Conservation (phyloP, 2,329 filamentous ascomycete genomes). For the Pseudocercospora vitis region DNA sequence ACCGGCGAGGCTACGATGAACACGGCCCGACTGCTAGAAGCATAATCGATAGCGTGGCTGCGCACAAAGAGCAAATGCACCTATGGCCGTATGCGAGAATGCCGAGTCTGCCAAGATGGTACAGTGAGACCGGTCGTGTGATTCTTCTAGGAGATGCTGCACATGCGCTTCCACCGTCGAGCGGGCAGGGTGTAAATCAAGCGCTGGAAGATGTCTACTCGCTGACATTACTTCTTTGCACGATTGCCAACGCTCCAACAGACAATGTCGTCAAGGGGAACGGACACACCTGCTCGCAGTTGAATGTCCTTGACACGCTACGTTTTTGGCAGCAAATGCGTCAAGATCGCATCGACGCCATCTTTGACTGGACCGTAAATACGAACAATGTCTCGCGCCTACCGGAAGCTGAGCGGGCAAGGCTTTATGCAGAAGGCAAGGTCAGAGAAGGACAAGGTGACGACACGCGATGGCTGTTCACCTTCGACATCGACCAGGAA, state of each 20-base stretch:
- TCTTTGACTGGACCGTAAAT: constrained; percentile 26
- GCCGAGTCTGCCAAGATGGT: constrained; percentile 49
- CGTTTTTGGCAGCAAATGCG: constrained; percentile 28
- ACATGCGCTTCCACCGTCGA: constrained; percentile 56
- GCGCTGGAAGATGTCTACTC: constrained; percentile 57
- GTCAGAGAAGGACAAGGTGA: constrained; percentile 18
- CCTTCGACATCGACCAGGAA: constrained; percentile 19
- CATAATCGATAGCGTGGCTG: constrained; percentile 26
- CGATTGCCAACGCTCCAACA: neutral
- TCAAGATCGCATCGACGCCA: constrained; percentile 28
- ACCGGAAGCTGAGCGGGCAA: constrained; percentile 28
- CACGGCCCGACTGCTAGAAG: constrained; percentile 25
- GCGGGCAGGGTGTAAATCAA: constrained; percentile 57
- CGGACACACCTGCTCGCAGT: neutral
- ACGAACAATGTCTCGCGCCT: constrained; percentile 26
- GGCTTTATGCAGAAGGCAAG: constrained; percentile 23
- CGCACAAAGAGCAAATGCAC: constrained; percentile 22
- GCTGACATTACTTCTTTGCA: constrained; percentile 43
- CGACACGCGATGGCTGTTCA: constrained; percentile 28
- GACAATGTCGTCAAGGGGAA: neutral
- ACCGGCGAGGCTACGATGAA: constrained; percentile 20
- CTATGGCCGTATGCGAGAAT: constrained; percentile 35
- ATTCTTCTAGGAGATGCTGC: constrained; percentile 59
- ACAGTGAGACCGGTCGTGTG: constrained; percentile 43
- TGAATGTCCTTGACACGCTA: constrained; percentile 17